Evolutionary conservation across 2,329 filamentous ascomycete species (phyloP).

Genomic region (Phoma sp.): DNA sequence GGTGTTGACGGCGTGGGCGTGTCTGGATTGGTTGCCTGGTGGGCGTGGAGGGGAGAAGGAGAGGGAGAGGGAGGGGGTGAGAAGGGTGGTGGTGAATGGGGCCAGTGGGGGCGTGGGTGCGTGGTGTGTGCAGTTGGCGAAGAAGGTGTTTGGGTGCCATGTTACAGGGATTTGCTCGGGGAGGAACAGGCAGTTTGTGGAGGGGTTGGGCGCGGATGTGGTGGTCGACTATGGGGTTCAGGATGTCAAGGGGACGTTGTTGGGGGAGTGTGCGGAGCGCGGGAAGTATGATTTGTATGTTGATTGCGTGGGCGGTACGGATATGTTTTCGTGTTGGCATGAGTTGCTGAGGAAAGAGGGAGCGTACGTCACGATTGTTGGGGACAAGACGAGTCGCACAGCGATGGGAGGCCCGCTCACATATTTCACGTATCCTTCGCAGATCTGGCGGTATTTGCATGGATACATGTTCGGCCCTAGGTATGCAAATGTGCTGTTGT

Average conservation of each 20-base stretch:
- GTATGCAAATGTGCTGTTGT: constrained; percentile 38
- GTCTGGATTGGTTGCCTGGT: constrained; percentile 35
- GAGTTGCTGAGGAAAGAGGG: constrained; percentile 42
- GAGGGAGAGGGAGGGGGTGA: not conserved
- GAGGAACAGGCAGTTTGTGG: constrained; percentile 55
- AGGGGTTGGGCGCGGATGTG: constrained; percentile 56
- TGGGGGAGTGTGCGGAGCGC: constrained; percentile 31
- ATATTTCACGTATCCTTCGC: constrained; percentile 40
- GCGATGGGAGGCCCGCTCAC: constrained; percentile 46
- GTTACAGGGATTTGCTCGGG: constrained; percentile 58
- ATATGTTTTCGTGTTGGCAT: constrained; percentile 49
- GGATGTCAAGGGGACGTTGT: constrained; percentile 42
- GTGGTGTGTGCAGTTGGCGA: constrained; percentile 50
- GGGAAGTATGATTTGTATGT: constrained; percentile 55
- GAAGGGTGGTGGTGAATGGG: constrained; percentile 36
- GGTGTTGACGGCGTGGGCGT: constrained; percentile 46
- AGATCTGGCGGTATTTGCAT: constrained; percentile 29
- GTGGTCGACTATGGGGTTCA: constrained; percentile 46
- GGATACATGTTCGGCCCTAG: constrained; percentile 36
- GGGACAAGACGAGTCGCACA: constrained; percentile 47
- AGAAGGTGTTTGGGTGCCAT: constrained; percentile 44
- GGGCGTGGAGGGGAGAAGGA: not conserved
- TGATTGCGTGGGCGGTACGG: constrained; percentile 58
- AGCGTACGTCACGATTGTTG: constrained; percentile 52
- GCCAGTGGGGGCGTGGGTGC: constrained; percentile 43